A percentile compares a stretch with the other conserved stretches of the same genome.
These are phyloP conservation scores for Melastoma malabathricum DNA, from an alignment of 345 rosid species.

Conservation along the genomic window DNA sequence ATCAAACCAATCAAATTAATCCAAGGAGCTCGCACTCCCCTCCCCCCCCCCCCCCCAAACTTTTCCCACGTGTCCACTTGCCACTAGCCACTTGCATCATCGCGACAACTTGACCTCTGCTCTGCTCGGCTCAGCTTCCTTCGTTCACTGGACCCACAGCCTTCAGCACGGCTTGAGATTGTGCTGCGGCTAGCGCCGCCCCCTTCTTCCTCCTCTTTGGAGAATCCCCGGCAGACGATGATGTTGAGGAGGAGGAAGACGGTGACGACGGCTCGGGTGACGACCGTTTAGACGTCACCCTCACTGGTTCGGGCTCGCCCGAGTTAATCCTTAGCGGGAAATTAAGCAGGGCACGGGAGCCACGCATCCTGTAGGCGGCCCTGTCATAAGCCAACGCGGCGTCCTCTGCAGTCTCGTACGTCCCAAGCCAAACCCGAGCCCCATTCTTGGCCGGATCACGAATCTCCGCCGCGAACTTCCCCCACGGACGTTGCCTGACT, in stretches of 20 bases:
- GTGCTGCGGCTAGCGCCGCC: slow-evolving; percentile 1
- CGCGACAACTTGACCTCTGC: no score
- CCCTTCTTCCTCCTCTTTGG: slow-evolving; percentile 52
- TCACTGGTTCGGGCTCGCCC: slow-evolving; percentile 92
- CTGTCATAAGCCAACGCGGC: slow-evolving; percentile 94
- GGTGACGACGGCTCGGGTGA: slow-evolving; percentile 41
- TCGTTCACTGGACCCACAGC: neutral
- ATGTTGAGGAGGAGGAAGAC: slow-evolving; percentile 18
- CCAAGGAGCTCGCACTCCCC: no score
- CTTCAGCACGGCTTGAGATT: neutral
- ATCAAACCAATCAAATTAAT: no score
- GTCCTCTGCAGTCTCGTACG: slow-evolving; percentile 94
- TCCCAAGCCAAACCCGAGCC: slow-evolving; percentile 96
- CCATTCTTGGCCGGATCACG: slow-evolving; percentile 98
- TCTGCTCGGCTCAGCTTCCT: neutral
- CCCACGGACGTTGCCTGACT: slow-evolving; percentile 98
- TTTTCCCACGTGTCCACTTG: no score
- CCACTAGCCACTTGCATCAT: neutral
- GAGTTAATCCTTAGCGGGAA: slow-evolving; percentile 83
- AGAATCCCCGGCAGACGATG: slow-evolving; percentile 28
- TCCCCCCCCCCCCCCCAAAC: no score
- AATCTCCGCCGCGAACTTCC: slow-evolving; percentile 96
- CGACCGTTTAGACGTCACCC: slow-evolving; percentile 69
- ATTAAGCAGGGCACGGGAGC: slow-evolving; percentile 81
- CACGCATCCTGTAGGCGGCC: slow-evolving; percentile 95